Evolutionary conservation across 2,329 filamentous ascomycete genomes (phyloP), one percentile per base, ranked within the genome.

Genomic region (Calonectria multiphialidica): DNA sequence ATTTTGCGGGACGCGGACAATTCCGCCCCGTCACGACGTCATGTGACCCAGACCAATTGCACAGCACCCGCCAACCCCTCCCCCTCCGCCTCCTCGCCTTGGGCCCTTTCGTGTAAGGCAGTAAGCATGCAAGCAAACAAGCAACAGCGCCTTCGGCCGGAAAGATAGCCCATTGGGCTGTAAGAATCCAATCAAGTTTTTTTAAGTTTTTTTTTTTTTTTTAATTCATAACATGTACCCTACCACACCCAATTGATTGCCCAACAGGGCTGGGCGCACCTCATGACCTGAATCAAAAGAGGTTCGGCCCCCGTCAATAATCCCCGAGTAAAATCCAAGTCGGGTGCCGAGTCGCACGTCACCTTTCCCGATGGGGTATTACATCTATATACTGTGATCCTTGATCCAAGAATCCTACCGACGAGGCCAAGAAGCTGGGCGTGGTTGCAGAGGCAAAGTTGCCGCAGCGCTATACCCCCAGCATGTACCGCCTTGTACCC

Each of bases 21-120:
- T 69, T 69, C 62, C 69, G 69, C 47, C 62, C 72, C 47, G 62
- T 64, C 69, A 68, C 69, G 66, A 67, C 70, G 66, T 74, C 72
- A 74, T 72, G 72, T 74, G 72, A 74, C 69, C 68, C 5, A 37
- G 9, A 12, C 28, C 9, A 28, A n/a, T n/a, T n/a, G n/a, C n/a
- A n/a, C n/a, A n/a, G n/a, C n/a, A n/a, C n/a, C n/a, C n/a, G n/a
- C n/a, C n/a, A n/a, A n/a, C n/a, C n/a, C n/a, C n/a, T n/a, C n/a
- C n/a, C n/a, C n/a, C n/a, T n/a, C n/a, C n/a, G n/a, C n/a, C n/a
- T n/a, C n/a, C n/a, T n/a, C n/a, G n/a, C n/a, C n/a, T n/a, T n/a
- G n/a, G n/a, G n/a, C n/a, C n/a, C n/a, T n/a, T 7, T 28, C 13
- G 35, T 55, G 50, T 18, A 61, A 23, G 25, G 28, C 25, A 21